phyloP scores from a whole-genome alignment of 371 early-diverging fungal species.

The Mortierella polycephala region DNA sequence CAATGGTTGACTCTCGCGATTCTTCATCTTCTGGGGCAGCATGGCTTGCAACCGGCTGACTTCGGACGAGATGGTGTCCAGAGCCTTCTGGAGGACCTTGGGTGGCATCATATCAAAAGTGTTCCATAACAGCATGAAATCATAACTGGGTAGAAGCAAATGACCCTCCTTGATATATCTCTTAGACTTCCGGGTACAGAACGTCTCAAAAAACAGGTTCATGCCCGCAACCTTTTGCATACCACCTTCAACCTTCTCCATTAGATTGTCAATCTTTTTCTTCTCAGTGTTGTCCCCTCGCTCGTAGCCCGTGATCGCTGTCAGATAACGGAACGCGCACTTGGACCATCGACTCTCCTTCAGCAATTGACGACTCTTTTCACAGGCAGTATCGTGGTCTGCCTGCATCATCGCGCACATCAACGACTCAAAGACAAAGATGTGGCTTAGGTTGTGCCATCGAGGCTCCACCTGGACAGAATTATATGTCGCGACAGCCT shows the following conservation, averaged over 20 bases:
- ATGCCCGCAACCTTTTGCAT: conserved; percentile 53
- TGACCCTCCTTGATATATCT: conserved; percentile 46
- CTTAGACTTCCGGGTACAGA: conserved; percentile 52
- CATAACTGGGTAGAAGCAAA: conserved; percentile 39
- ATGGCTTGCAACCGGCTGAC: conserved; percentile 28
- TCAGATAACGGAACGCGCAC: conserved; percentile 49
- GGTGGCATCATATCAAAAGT: conserved; percentile 53
- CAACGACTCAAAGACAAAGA: conserved; percentile 49
- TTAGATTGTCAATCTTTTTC: conserved; percentile 39
- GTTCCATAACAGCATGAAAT: conserved; percentile 54
- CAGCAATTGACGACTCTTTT: conserved; percentile 42
- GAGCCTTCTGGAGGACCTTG: conserved; percentile 34
- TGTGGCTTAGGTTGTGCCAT: conserved; percentile 43
- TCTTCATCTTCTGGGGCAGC: conserved; percentile 46
- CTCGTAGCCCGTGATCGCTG: conserved; percentile 48
- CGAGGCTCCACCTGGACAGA: conserved; percentile 32
- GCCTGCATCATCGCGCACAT: conserved; percentile 49
- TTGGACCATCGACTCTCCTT: conserved; percentile 53
- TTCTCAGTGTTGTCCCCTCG: conserved; percentile 39
- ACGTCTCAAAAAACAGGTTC: conserved; percentile 52
- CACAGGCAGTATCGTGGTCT: conserved; percentile 42
- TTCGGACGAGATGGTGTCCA: conserved; percentile 36
- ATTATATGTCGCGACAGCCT: conserved; percentile 35
- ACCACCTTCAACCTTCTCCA: conserved; percentile 45
- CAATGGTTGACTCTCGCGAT: conserved; percentile 41